These are phyloP conservation scores for Clitopilus passeckerianus DNA, from an alignment of 768 basidiomycete genomes.

Conservation along the genomic window DNA sequence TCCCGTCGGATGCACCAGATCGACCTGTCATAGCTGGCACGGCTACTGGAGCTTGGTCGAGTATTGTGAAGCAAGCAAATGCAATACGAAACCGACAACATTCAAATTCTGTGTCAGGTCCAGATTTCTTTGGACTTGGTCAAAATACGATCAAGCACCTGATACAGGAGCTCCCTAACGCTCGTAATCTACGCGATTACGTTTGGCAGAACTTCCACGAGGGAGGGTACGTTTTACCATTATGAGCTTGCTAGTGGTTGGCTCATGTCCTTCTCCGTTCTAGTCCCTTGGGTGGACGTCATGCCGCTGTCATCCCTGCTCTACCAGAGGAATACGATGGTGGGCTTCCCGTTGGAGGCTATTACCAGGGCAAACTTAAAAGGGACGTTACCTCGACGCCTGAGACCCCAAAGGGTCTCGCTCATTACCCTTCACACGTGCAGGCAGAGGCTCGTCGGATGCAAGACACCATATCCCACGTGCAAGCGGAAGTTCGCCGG, in stretches of 20 bases:
- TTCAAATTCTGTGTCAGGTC: conserved; percentile 83
- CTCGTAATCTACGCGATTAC: conserved; percentile 70
- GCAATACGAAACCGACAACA: conserved; percentile 76
- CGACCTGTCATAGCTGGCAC: conserved; percentile 79
- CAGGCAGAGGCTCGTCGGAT: conserved; percentile 26
- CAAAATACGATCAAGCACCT: conserved; percentile 88
- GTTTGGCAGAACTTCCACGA: conserved; percentile 86
- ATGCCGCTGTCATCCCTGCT: conserved; percentile 78
- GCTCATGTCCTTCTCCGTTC: conserved; percentile 2
- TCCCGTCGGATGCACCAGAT: conserved; percentile 66
- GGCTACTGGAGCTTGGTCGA: conserved; percentile 84
- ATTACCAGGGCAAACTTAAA: conserved; percentile 34
- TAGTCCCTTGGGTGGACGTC: conserved; percentile 75
- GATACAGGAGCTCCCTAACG: conserved; percentile 78
- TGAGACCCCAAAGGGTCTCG: conserved; percentile 29
- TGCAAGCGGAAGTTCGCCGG: conserved; percentile 23
- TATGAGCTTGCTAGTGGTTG: conserved; percentile 5
- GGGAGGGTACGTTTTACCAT: conserved; percentile 62
- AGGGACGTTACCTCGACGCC: conserved; percentile 20
- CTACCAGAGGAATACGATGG: conserved; percentile 70
- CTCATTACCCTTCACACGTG: conserved; percentile 48
- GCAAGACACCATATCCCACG: conserved; percentile 14
- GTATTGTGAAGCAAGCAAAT: conserved; percentile 79
- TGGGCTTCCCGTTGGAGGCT: conserved; percentile 38
- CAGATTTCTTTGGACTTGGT: conserved; percentile 83